Conservation (phyloP, 768 basidiomycete genomes). For the Lyophyllum atratum region DNA sequence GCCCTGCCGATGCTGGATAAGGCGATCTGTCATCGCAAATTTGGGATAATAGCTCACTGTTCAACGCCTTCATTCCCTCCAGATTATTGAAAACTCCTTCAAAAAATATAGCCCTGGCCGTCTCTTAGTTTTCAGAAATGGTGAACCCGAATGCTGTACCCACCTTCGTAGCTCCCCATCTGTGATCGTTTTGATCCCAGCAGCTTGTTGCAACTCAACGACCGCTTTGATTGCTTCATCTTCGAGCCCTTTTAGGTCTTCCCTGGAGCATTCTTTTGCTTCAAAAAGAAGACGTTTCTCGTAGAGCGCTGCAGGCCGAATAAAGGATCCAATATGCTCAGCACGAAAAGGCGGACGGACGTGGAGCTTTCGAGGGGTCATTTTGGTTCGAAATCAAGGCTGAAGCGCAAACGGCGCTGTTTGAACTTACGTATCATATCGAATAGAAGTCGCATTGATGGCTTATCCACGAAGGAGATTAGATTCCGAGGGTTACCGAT, state of each 20-base stretch:
- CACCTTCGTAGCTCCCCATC: conserved; percentile 54
- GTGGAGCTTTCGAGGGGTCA: not conserved
- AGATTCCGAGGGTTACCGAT: no score
- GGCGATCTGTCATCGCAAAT: not conserved
- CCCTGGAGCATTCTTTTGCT: conserved; percentile 35
- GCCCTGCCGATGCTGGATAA: conserved; percentile 28
- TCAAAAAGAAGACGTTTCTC: conserved; percentile 45
- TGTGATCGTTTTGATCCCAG: conserved; percentile 58
- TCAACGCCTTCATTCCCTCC: conserved; percentile 47
- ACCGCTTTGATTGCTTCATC: conserved; percentile 53
- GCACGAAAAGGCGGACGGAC: conserved; percentile 39
- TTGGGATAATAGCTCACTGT: not conserved
- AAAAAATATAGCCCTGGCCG: conserved; percentile 50
- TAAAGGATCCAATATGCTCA: conserved; percentile 61
- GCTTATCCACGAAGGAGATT: no score
- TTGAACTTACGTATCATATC: no score
- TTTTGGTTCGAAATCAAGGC: not conserved
- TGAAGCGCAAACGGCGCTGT: not conserved
- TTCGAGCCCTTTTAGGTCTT: conserved; percentile 48
- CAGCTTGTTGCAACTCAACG: conserved; percentile 50
- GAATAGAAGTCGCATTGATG: no score
- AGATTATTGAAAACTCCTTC: conserved; percentile 67
- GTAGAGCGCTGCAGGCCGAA: conserved; percentile 50
- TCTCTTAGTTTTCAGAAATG: not conserved
- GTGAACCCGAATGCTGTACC: not conserved